Evolutionary conservation across 352 stramenopile species (phyloP), one percentile per base, ranked within the genome.

Genomic region (Phytophthora tubulina): DNA sequence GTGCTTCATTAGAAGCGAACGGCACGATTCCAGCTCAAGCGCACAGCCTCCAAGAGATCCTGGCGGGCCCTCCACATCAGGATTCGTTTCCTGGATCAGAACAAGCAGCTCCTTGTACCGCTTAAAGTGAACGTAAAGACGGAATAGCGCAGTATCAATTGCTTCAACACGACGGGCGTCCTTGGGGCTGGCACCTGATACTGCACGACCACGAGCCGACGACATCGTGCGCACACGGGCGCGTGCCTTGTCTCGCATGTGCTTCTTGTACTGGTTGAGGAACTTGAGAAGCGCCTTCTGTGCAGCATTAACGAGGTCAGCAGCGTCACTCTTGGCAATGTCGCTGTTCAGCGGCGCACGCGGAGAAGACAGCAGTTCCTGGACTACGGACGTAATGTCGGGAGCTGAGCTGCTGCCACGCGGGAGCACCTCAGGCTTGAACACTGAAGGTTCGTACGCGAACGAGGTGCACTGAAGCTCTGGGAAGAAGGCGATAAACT

Each of bases 401-500:
- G 89, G 89, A 3, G 87, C 85, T 8, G 88, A 82, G 67, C 82
- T 94, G 45, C 60, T 79, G 21, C 89, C 89, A 54, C 89, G 88
- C 2, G 89, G 89, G 0, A 96, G 76, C 31, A 96, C 89, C 57
- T 96, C 89, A 0, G 89, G 84, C 62, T 95, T 96, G 27, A 96
- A 75, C 14, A 95, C 80, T 31, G 86, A 78, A 0, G 89, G 89
- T 65, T 96, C 89, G 49, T 95, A 96, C 4, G 89, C 87, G 68
- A 96, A 96, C 41, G 84, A 93, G 1, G 81, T 64, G 56, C 87
- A 94, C 70, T 94, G 87, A 13, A 86, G 82, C 33, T 95, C 88
- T 7, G 89, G 89, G 60, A 95, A 96, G 73, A 96, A 96, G 10
- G 88, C 85, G 33, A 96, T 87, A 66, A 93, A 95, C 63, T 96